These are phyloP conservation scores for Heliocybe sulcata DNA, from an alignment of 1,284 basidiomycete genomes.

Conservation along the genomic window DNA sequence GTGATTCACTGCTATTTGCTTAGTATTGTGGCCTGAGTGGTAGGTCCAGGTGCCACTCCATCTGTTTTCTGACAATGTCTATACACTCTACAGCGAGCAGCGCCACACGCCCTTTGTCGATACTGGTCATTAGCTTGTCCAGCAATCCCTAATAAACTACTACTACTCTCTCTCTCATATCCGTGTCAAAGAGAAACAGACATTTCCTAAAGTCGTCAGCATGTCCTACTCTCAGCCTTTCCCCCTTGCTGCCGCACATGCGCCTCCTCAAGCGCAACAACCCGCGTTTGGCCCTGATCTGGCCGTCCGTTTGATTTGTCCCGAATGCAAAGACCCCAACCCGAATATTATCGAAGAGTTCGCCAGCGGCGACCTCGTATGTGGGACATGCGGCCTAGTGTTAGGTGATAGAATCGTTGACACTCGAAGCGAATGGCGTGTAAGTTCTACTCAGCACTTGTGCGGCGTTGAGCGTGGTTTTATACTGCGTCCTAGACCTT, in stretches of 20 bases:
- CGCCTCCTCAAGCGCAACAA: slow-evolving; percentile 31
- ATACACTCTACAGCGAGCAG: background rate
- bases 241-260: slow-evolving; percentile 51
- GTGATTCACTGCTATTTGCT: background rate
- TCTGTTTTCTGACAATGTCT: background rate
- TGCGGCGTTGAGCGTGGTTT: slow-evolving; percentile 10
- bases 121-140: background rate
- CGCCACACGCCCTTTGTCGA: background rate
- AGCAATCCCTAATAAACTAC: background rate
- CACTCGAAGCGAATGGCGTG: slow-evolving; percentile 96
- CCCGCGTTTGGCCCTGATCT: slow-evolving; percentile 74
- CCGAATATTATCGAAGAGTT: slow-evolving; percentile 97
- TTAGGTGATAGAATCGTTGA: slow-evolving; percentile 96
- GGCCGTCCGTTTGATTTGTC: slow-evolving; percentile 88
- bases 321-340: slow-evolving; percentile 89
- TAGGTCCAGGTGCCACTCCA: background rate
- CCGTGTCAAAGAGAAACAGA: background rate
- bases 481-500: slow-evolving; percentile 65
- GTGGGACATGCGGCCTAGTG: slow-evolving; percentile 93
- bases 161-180: no score
- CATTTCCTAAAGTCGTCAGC: background rate
- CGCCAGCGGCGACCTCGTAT: slow-evolving; percentile 95
- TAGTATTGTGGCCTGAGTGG: background rate
- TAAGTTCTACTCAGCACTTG: slow-evolving; percentile 37
- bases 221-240: slow-evolving; percentile 64